Percentiles rank a stretch among this genome's conserved stretches.
phyloP scores from a whole-genome alignment of 1,139 yeast species.

The Kodamaea alishanica region DNA sequence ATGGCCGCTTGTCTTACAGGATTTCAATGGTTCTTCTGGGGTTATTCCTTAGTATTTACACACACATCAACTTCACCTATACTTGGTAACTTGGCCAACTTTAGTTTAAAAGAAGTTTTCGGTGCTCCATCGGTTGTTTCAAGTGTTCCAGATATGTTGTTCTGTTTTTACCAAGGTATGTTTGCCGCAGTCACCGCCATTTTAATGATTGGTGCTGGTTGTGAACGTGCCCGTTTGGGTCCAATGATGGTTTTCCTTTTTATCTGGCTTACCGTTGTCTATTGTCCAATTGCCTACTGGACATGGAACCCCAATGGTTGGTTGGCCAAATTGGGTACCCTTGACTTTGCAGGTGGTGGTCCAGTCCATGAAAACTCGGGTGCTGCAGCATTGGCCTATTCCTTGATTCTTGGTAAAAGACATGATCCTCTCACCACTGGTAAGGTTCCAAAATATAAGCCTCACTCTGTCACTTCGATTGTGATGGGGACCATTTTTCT shows the following conservation, averaged over 20 bases:
- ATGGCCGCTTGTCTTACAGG: slow-evolving; percentile 79
- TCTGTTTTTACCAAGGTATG: slow-evolving; percentile 92
- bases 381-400: slow-evolving; percentile 90
- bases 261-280: slow-evolving; percentile 93
- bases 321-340: slow-evolving; percentile 75
- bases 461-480: slow-evolving; percentile 84
- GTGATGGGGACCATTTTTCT: slow-evolving; percentile 92
- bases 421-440: slow-evolving; percentile 70
- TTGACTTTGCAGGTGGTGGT: slow-evolving; percentile 98
- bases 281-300: slow-evolving; percentile 95
- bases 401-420: slow-evolving; percentile 87
- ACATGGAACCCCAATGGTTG: slow-evolving; percentile 94
- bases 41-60: slow-evolving; percentile 83
- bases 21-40: slow-evolving; percentile 98
- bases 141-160: slow-evolving; percentile 79
- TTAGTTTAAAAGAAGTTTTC: slow-evolving; percentile 72
- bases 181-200: slow-evolving; percentile 90
- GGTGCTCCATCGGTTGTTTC: slow-evolving; percentile 74
- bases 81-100: slow-evolving; percentile 76
- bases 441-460: slow-evolving; percentile 81
- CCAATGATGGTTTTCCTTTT: slow-evolving; percentile 95
- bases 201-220: slow-evolving; percentile 94
- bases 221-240: slow-evolving; percentile 93
- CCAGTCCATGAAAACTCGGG: slow-evolving; percentile 97
- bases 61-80: slow-evolving; percentile 62